Evolutionary conservation across 2,329 filamentous ascomycete species (phyloP), one percentile per base, ranked within the genome.

Genomic region (Beauveria pseudobassiana): DNA sequence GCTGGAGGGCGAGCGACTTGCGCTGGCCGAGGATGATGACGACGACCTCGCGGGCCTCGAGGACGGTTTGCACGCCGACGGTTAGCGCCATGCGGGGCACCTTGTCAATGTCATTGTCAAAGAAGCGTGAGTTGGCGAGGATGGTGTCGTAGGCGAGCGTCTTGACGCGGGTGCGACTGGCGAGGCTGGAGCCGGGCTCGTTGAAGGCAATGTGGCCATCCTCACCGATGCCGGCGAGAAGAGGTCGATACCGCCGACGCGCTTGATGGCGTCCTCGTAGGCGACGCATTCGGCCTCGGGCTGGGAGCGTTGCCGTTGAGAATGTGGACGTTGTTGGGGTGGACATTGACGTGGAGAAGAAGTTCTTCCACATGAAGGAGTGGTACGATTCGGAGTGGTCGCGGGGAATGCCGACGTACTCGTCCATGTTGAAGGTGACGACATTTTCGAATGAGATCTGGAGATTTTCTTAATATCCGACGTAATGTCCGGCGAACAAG

Each of bases 351-450:
- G 67, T 85, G 90, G 88, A 90, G 80, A 96, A 96, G 80, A 96
- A 91, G 77, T 95, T 83, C 76, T 89, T 90, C 83, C 92, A 96
- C 91, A 96, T 95, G 79, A 95, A 96, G 66, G 87, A 90, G 78
- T 96, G 91, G 76, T 96, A 96, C 69, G 87, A 91, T 73, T 95
- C 87, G 14, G 90, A 87, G 72, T 96, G 90, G 68, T 93, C 89
- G 69, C 89, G 86, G 40, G 90, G 87, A 65, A 96, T 83, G 62
- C 88, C 89, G 66, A 95, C 89, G 70, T 96, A 96, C 77, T 96
- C 91, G 76, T 96, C 91, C 91, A 95, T 95, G 76, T 95, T 95
- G 81, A 96, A 96, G 28, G 91, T 96, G 71, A 95, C 84, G 69
- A 96, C 90, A 87, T 96, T 85, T 70, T 88, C 87, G 73, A 96